Percentiles rank a stretch among this genome's conserved stretches.
Conservation (phyloP, 192 early-diverging fungal species). For the Chytriomyces sp. region DNA sequence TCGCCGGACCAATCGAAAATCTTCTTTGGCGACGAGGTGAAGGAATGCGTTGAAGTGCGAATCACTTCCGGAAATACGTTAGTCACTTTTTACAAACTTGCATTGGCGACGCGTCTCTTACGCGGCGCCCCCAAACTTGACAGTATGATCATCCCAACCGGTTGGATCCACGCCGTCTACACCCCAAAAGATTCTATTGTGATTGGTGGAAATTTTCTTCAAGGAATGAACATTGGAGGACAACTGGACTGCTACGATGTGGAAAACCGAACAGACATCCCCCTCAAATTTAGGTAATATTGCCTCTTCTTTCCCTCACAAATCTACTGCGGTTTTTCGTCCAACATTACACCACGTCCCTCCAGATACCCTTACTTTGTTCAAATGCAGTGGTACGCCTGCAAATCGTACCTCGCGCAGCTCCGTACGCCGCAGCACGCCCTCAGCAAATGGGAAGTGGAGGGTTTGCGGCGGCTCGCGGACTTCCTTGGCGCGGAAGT, state of each 20-base stretch:
- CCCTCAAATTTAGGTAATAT: slow-evolving; percentile 68
- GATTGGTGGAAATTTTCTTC: slow-evolving; percentile 93
- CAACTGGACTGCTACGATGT: slow-evolving; percentile 77
- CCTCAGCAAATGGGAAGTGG: slow-evolving; percentile 51
- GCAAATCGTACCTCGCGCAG: slow-evolving; percentile 57
- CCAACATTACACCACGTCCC: no score
- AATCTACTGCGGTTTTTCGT: no score
- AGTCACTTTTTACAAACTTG: slow-evolving; percentile 19
- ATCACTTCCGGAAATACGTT: slow-evolving; percentile 85
- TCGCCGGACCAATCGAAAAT: slow-evolving; percentile 79
- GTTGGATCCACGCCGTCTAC: slow-evolving; percentile 96
- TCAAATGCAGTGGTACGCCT: slow-evolving; percentile 82
- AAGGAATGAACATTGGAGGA: slow-evolving; percentile 69
- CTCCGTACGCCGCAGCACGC: slow-evolving; percentile 32
- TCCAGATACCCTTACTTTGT: slow-evolving; percentile 78
- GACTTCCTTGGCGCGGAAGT: slow-evolving; percentile 46
- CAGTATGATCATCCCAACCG: slow-evolving; percentile 85
- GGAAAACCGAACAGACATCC: slow-evolving; percentile 78
- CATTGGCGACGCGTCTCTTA: not conserved
- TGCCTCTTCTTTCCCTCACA: not conserved
- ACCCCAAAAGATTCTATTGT: slow-evolving; percentile 85
- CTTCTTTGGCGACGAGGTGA: slow-evolving; percentile 85
- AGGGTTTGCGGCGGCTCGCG: slow-evolving; percentile 55
- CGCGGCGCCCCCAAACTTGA: no score
- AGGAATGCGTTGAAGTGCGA: slow-evolving; percentile 74